Evolutionary conservation across 495 filamentous ascomycete genomes (phyloP).

Genomic region (Podospora appendiculata): DNA sequence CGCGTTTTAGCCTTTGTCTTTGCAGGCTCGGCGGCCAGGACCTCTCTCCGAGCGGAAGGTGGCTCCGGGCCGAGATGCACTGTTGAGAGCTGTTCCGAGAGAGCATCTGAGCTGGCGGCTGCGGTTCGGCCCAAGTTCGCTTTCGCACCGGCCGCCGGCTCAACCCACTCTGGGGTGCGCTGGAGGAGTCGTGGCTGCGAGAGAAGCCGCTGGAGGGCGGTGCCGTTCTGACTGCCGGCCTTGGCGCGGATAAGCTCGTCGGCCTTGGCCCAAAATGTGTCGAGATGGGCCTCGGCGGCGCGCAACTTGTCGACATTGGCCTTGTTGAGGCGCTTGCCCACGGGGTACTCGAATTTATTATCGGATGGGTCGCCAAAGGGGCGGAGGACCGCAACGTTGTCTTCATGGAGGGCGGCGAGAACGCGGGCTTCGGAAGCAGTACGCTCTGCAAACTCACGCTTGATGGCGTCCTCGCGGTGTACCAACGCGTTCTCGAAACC

Average conservation of each 20-base stretch:
- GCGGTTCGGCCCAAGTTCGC: background rate
- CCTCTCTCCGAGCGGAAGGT: background rate
- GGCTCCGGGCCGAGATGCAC: background rate
- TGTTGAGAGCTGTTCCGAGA: constrained; percentile 14
- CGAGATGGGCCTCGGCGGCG: constrained; percentile 39
- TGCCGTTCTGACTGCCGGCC: constrained; percentile 4
- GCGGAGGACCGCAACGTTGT: constrained; percentile 6
- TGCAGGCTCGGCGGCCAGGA: background rate
- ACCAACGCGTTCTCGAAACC: constrained; percentile 20
- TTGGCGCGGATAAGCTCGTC: constrained; percentile 3
- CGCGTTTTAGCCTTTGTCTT: constrained; percentile 37
- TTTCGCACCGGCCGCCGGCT: constrained; percentile 16
- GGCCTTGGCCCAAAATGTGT: constrained; percentile 38
- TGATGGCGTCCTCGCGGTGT: constrained; percentile 11
- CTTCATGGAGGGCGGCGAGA: constrained; percentile 3
- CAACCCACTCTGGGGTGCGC: constrained; percentile 44
- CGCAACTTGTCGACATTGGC: constrained; percentile 28
- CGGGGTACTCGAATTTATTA: constrained; percentile 39
- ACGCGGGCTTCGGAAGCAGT: constrained; percentile 9
- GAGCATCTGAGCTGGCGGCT: constrained; percentile 1
- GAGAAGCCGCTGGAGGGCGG: constrained; percentile 17
- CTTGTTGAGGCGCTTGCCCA: constrained; percentile 37
- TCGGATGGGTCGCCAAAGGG: constrained; percentile 19
- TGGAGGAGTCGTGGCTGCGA: constrained; percentile 28
- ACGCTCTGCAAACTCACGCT: constrained; percentile 12